Evolutionary conservation across 2,329 filamentous ascomycete genomes (phyloP).

Genomic region (Fusarium equiseti): DNA sequence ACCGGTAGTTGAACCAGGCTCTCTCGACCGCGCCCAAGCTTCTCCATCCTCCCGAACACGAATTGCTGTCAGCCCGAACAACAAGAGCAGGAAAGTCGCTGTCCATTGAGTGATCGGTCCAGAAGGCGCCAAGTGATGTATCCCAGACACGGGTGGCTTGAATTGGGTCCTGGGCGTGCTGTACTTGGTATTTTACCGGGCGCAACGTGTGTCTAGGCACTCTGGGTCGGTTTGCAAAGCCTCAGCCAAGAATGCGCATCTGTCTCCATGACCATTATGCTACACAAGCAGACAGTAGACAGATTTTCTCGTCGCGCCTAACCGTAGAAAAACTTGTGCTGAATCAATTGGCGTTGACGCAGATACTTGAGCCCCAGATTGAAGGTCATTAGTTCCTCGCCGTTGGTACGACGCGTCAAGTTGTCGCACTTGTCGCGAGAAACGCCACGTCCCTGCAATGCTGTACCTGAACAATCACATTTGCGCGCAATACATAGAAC

Average conservation of each 20-base stretch:
- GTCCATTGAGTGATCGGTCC: background rate
- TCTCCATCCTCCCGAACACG: background rate
- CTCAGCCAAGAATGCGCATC: background rate
- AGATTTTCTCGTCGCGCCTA: background rate
- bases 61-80: background rate
- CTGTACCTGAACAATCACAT: background rate
- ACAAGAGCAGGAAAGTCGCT: background rate
- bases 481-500: background rate
- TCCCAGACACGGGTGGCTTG: background rate
- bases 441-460: background rate
- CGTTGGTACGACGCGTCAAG: background rate
- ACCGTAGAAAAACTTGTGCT: background rate
- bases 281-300: background rate
- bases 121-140: background rate
- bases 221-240: background rate
- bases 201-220: background rate
- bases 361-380: background rate
- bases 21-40: background rate
- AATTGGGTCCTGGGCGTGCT: background rate
- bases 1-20: slow-evolving; percentile 14
- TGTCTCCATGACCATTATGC: background rate
- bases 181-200: background rate
- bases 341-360: background rate
- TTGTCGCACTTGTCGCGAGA: background rate
- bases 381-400: background rate